A percentile compares a stretch with the other conserved stretches of the same genome.
Conservation (phyloP, 73 alveolate genomes). For the Breviolum minutum region DNA sequence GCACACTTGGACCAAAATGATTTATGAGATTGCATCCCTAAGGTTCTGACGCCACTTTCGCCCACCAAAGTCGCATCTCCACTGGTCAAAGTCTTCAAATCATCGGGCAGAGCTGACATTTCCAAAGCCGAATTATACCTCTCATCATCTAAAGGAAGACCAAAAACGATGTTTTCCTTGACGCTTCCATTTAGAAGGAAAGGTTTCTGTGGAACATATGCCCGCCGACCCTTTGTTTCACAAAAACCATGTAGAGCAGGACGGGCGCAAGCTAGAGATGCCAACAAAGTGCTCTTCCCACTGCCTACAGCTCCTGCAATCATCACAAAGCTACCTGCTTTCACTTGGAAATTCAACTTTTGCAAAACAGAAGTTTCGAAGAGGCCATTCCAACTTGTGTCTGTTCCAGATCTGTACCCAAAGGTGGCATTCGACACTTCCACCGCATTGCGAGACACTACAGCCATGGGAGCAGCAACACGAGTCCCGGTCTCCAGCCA, state of each 20-base stretch:
- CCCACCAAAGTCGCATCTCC: conserved; percentile 84
- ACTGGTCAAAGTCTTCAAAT: conserved; percentile 11
- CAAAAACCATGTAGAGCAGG: conserved; percentile 65
- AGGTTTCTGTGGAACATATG: conserved; percentile 60
- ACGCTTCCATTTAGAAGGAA: conserved; percentile 60
- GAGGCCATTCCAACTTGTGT: not conserved
- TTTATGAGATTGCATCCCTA: not conserved
- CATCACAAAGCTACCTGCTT: conserved; percentile 74
- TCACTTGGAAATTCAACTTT: conserved; percentile 41
- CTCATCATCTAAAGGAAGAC: conserved; percentile 94
- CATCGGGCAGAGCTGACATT: conserved; percentile 76
- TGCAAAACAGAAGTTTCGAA: conserved; percentile 27
- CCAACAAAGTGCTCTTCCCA: conserved; percentile 78
- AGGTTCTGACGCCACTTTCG: conserved; percentile 51
- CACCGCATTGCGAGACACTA: not conserved
- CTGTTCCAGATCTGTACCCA: conserved; percentile 33
- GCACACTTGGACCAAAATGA: too few species aligned
- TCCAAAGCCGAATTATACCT: conserved; percentile 25
- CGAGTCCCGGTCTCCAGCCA: conserved; percentile 5
- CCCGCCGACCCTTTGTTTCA: conserved; percentile 41
- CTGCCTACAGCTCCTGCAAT: conserved; percentile 87
- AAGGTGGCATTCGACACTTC: conserved; percentile 57
- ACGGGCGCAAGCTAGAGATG: conserved; percentile 64
- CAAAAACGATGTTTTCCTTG: conserved; percentile 96
- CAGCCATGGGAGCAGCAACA: conserved; percentile 1